phyloP scores from a whole-genome alignment of 1,284 basidiomycete genomes.

The Ustilago hordei region DNA sequence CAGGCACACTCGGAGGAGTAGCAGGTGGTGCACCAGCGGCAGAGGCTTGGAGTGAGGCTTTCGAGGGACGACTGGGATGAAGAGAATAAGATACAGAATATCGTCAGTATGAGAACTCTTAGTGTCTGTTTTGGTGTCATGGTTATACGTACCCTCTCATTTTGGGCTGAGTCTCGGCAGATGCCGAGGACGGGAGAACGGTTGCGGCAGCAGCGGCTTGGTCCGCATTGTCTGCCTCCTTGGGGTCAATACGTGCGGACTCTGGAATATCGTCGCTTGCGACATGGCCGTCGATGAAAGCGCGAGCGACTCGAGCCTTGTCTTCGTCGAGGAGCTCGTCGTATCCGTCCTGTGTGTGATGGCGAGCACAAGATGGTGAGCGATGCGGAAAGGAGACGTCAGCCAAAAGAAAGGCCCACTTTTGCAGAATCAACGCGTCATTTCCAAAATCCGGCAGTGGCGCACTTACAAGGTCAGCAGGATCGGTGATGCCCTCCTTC shows the following conservation, averaged over 20 bases:
- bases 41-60: conserved; percentile 19
- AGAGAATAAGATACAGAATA: background rate
- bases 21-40: background rate
- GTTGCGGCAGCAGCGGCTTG: conserved; percentile 12
- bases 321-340: conserved; percentile 53
- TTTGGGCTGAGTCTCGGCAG: conserved; percentile 27
- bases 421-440: background rate
- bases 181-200: conserved; percentile 2
- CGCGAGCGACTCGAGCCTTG: conserved; percentile 34
- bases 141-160: conserved; percentile 36
- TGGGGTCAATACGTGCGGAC: conserved; percentile 42
- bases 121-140: background rate
- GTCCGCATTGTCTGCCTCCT: conserved; percentile 13
- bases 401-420: background rate
- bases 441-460: background rate
- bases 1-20: background rate
- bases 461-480: conserved; percentile 33
- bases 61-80: conserved; percentile 33
- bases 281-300: conserved; percentile 51
- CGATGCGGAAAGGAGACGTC: background rate
- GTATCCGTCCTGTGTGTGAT: conserved; percentile 25
- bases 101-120: background rate
- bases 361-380: background rate
- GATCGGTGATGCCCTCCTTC: conserved; percentile 72
- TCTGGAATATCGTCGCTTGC: conserved; percentile 55